Evolutionary conservation across 129 eudicot genomes (phyloP).

Genomic region (Arctium minus): DNA sequence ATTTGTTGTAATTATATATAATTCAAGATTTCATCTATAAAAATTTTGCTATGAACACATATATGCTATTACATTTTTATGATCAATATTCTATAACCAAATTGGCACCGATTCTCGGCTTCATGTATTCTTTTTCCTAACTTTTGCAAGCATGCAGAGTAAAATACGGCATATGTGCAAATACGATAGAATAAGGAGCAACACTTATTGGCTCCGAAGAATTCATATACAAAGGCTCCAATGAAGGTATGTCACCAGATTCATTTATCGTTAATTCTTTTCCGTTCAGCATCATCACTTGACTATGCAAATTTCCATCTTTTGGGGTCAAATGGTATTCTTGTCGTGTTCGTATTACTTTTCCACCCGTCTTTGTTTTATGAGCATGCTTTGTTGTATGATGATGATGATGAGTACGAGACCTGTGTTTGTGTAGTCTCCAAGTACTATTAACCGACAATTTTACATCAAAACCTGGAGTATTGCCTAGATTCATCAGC

Average conservation of each 20-base stretch:
- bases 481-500: conserved; percentile 60
- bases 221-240: conserved; percentile 41
- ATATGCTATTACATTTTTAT: background rate
- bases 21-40: background rate
- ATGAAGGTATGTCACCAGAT: conserved; percentile 51
- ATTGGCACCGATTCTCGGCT: conserved; percentile 20
- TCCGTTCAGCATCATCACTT: conserved; percentile 64
- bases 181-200: conserved; percentile 68
- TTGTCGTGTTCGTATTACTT: conserved; percentile 30
- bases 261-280: conserved; percentile 42
- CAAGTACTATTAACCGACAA: conserved; percentile 32
- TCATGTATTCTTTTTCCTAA: conserved; percentile 11
- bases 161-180: conserved; percentile 55
- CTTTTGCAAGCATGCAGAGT: conserved; percentile 50
- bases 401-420: conserved; percentile 33
- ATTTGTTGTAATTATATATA: background rate
- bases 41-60: background rate
- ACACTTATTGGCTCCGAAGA: conserved; percentile 57
- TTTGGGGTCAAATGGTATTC: conserved; percentile 84
- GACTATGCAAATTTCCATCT: conserved; percentile 75
- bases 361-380: conserved; percentile 10
- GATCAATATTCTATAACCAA: conserved; percentile 7
- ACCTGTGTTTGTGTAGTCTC: conserved; percentile 33
- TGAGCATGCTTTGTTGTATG: conserved; percentile 25
- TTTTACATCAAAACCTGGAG: conserved; percentile 41